A percentile compares a stretch with the other conserved stretches of the same genome.
Conservation (phyloP, 1,284 basidiomycete genomes). For the Ustilago vetiveriae region DNA sequence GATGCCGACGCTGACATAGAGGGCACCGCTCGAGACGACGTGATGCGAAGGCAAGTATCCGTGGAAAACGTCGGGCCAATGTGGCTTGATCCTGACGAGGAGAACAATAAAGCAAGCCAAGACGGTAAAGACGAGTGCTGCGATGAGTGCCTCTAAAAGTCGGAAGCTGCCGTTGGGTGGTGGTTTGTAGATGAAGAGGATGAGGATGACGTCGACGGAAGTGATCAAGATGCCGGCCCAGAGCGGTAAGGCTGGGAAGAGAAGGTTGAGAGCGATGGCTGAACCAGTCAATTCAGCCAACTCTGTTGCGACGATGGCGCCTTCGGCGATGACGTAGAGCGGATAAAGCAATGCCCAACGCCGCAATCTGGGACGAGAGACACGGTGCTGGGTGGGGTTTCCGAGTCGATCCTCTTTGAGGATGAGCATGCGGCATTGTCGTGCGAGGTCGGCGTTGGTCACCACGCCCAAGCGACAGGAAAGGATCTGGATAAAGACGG, state of each 20-base stretch:
- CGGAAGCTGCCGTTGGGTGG: conserved; percentile 66
- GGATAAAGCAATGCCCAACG: conserved; percentile 67
- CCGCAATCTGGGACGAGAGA: conserved; percentile 77
- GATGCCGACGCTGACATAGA: conserved; percentile 79
- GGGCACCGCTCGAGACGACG: conserved; percentile 72
- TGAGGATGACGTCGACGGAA: conserved; percentile 81
- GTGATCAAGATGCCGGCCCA: conserved; percentile 76
- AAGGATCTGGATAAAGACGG: conserved; percentile 78
- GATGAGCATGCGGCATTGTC: conserved; percentile 55
- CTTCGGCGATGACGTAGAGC: conserved; percentile 74
- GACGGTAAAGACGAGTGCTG: conserved; percentile 70
- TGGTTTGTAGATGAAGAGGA: conserved; percentile 70
- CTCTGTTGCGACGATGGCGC: conserved; percentile 76
- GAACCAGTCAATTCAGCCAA: conserved; percentile 78
- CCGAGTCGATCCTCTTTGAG: conserved; percentile 42
- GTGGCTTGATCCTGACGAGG: conserved; percentile 77
- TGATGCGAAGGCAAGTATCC: conserved; percentile 81
- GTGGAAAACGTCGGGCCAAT: conserved; percentile 82
- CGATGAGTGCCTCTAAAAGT: conserved; percentile 76
- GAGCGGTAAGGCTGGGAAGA: conserved; percentile 77
- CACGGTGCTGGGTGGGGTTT: conserved; percentile 71
- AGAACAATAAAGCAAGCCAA: conserved; percentile 81
- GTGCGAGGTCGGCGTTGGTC: conserved; percentile 67
- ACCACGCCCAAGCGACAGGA: conserved; percentile 71
- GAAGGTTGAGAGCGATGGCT: conserved; percentile 79